phyloP scores from a whole-genome alignment of 2,329 filamentous ascomycete genomes.

The Elsinoe batatas region DNA sequence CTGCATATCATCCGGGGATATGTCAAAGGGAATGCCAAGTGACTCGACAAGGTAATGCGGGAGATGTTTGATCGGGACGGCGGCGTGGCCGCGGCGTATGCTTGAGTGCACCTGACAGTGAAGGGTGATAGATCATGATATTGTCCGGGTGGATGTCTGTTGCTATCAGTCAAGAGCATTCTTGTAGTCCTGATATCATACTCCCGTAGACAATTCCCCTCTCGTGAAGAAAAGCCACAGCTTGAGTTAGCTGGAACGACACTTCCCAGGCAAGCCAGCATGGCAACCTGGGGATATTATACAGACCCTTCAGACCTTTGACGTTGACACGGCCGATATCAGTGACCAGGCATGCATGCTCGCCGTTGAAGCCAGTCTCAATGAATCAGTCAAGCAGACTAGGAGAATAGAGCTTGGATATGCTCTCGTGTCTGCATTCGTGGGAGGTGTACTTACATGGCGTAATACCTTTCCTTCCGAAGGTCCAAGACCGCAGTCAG shows the following conservation, averaged over 20 bases:
- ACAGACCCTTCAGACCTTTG: background rate
- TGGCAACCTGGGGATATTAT: background rate
- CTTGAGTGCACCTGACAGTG: slow-evolving; percentile 11
- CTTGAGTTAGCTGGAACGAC: slow-evolving; percentile 16
- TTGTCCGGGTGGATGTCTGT: slow-evolving; percentile 23
- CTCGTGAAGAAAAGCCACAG: slow-evolving; percentile 17
- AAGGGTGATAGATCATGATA: slow-evolving; percentile 17
- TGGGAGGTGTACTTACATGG: background rate
- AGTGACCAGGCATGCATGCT: slow-evolving; percentile 17
- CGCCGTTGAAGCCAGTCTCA: slow-evolving; percentile 17
- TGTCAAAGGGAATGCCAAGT: background rate
- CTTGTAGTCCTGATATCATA: background rate
- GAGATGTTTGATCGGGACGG: slow-evolving; percentile 10
- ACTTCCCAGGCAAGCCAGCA: slow-evolving; percentile 15
- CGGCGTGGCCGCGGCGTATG: slow-evolving; percentile 13
- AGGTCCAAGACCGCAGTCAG: slow-evolving; percentile 12
- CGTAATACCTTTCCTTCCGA: slow-evolving; percentile 13
- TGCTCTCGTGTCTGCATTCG: background rate
- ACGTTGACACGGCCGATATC: slow-evolving; percentile 16
- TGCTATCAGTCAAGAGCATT: slow-evolving; percentile 13
- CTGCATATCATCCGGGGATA: slow-evolving; percentile 10
- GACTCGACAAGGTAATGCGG: slow-evolving; percentile 3
- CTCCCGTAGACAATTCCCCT: slow-evolving; percentile 14
- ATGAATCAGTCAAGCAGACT: slow-evolving; percentile 17
- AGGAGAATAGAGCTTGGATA: slow-evolving; percentile 9